phyloP scores from a whole-genome alignment of 495 filamentous ascomycete genomes.

The Penicillium maclennaniae region DNA sequence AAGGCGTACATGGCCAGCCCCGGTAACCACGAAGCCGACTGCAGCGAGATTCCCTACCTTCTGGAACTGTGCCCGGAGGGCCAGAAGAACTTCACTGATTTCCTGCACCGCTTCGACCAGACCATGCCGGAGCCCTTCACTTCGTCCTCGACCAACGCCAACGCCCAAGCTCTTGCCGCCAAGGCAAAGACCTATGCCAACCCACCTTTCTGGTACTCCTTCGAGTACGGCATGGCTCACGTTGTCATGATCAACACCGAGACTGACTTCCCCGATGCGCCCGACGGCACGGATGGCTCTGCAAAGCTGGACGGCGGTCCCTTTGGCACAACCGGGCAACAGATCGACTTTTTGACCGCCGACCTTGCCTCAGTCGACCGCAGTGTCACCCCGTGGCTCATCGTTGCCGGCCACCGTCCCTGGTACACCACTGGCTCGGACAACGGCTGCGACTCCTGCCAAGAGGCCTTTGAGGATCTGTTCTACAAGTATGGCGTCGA shows the following conservation, averaged over 20 bases:
- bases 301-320: slow-evolving; percentile 47
- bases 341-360: slow-evolving; percentile 39
- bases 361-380: slow-evolving; percentile 51
- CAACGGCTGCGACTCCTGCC: slow-evolving; percentile 48
- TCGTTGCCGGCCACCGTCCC: slow-evolving; percentile 58
- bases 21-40: slow-evolving; percentile 55
- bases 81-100: slow-evolving; percentile 60
- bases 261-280: slow-evolving; percentile 47
- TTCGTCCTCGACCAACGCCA: slow-evolving; percentile 43
- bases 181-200: slow-evolving; percentile 47
- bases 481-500: slow-evolving; percentile 60
- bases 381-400: slow-evolving; percentile 51
- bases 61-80: slow-evolving; percentile 48
- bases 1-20: slow-evolving; percentile 54
- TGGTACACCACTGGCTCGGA: slow-evolving; percentile 50
- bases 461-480: slow-evolving; percentile 54
- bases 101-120: slow-evolving; percentile 50
- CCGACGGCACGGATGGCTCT: slow-evolving; percentile 43
- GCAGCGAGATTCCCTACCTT: slow-evolving; percentile 40
- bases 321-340: slow-evolving; percentile 40
- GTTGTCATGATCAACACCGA: slow-evolving; percentile 55
- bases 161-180: slow-evolving; percentile 43
- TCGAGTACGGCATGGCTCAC: slow-evolving; percentile 60
- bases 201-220: slow-evolving; percentile 63
- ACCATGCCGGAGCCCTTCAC: slow-evolving; percentile 48